phyloP scores from a whole-genome alignment of 2,329 filamentous ascomycete genomes.

The Plectosphaerella cucumerina region DNA sequence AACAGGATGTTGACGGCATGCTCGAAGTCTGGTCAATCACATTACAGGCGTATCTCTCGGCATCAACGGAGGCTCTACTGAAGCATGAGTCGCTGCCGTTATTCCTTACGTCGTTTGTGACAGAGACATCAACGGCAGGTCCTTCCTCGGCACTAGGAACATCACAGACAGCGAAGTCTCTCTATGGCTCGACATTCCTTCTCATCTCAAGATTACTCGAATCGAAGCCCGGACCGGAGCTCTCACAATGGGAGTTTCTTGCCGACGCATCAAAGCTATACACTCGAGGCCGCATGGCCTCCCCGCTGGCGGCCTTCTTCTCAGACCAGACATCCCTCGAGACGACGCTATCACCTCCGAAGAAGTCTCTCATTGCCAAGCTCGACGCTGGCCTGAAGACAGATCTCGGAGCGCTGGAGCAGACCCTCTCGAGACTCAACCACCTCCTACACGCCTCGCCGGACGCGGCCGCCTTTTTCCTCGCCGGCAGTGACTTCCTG shows the following conservation, averaged over 20 bases:
- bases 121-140: slow-evolving; percentile 43
- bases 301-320: slow-evolving; percentile 47
- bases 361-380: slow-evolving; percentile 56
- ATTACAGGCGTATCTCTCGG: slow-evolving; percentile 58
- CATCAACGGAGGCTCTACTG: slow-evolving; percentile 53
- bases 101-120: slow-evolving; percentile 67
- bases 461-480: slow-evolving; percentile 56
- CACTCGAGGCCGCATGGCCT: slow-evolving; percentile 55
- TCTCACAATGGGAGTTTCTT: slow-evolving; percentile 65
- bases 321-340: slow-evolving; percentile 47
- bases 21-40: slow-evolving; percentile 73
- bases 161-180: slow-evolving; percentile 28
- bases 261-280: slow-evolving; percentile 65
- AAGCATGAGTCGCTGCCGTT: slow-evolving; percentile 52
- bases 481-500: slow-evolving; percentile 83
- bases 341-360: slow-evolving; percentile 52
- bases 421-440: slow-evolving; percentile 54
- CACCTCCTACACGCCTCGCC: slow-evolving; percentile 60
- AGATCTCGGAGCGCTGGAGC: slow-evolving; percentile 51
- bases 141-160: slow-evolving; percentile 23
- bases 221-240: slow-evolving; percentile 32
- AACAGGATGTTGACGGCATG: slow-evolving; percentile 73
- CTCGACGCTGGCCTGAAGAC: slow-evolving; percentile 58
- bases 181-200: slow-evolving; percentile 63
- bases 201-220: slow-evolving; percentile 56